Evolutionary conservation across 2,329 filamentous ascomycete species (phyloP), one percentile per base, ranked within the genome.

Genomic region (Apiospora saccharicola): DNA sequence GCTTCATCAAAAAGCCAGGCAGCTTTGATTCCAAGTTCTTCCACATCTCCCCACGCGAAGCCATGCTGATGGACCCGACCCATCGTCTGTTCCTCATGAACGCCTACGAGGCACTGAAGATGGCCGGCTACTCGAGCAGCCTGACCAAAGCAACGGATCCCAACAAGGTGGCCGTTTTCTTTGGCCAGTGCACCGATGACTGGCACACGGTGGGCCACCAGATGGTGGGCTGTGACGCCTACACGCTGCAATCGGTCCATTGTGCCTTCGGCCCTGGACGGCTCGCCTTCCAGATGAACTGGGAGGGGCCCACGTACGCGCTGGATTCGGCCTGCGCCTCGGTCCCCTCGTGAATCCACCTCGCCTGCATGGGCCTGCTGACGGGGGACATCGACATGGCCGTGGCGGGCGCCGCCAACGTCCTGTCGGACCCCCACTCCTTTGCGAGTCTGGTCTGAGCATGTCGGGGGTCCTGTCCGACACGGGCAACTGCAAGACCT

Each of bases 311-410:
- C 1, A 24, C 67, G 7, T 69, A 30, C 19, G n/a, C 41, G 4
- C 24, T 69, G 24, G 67, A 69, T 16, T 26, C 44, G 44, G 67
- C 67, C 24, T 69, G 67, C 26, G 26, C n/a, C 8, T 49, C 67
- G 34, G 30, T 8, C 12, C 1, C 26, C n/a, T 69, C 67, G 12
- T 44, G 44, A 13, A 14, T 69, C 4, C 4, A 13, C 19, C 43
- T 69, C 24, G 67, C 67, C 43, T 19, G 10, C n/a, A 19, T 10
- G 26, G 22, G 13, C 10, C 19, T 69, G 67, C 6, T 30, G 4
- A 26, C 13, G n/a, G 13, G 67, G 1, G n/a, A 69, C 19, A 49
- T n/a, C 43, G 67, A 69, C n/a, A 69, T 37, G 44, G 44, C 44
- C 12, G 26, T 69, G 12, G 67, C 67, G 4, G 67, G 67, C n/a